These are phyloP conservation scores for Bacterosira constricta DNA, from an alignment of 108 stramenopile species.

Conservation along the genomic window DNA sequence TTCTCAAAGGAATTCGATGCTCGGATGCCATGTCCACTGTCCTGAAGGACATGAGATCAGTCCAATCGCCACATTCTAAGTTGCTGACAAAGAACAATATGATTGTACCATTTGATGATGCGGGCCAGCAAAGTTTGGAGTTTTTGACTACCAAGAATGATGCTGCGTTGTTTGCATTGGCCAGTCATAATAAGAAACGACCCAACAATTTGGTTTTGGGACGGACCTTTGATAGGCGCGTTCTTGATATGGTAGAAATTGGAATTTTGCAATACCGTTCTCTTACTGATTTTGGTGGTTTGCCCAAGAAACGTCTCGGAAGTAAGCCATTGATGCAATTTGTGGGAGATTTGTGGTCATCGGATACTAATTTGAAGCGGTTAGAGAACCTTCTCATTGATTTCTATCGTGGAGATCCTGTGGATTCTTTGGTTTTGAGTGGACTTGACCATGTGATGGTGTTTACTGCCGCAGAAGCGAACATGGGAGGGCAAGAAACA, in stretches of 20 bases:
- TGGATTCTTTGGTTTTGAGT: conserved; percentile 82
- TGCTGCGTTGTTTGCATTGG: conserved; percentile 90
- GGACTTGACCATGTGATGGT: conserved; percentile 95
- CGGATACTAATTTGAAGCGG: conserved; percentile 61
- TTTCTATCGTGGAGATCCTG: conserved; percentile 95
- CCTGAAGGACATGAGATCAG: conserved; percentile 81
- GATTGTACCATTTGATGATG: conserved; percentile 84
- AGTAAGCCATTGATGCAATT: conserved; percentile 92
- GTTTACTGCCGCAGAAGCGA: conserved; percentile 74
- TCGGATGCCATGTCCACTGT: conserved; percentile 84
- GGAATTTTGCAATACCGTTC: conserved; percentile 87
- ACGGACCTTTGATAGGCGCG: conserved; percentile 92
- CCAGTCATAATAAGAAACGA: conserved; percentile 98
- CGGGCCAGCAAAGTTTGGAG: conserved; percentile 81
- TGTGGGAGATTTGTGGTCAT: conserved; percentile 91
- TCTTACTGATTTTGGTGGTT: conserved; percentile 76
- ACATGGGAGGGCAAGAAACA: conserved; percentile 34
- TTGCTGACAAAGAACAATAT: conserved; percentile 86
- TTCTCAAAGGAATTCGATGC: conserved; percentile 89
- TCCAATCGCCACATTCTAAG: conserved; percentile 85
- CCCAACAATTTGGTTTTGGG: conserved; percentile 98
- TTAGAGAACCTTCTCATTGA: conserved; percentile 94
- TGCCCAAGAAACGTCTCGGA: conserved; percentile 85
- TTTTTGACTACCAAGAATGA: conserved; percentile 96
- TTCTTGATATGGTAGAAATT: conserved; percentile 98